Conservation (phyloP, 768 basidiomycete species). For the Tricholoma sp. region DNA sequence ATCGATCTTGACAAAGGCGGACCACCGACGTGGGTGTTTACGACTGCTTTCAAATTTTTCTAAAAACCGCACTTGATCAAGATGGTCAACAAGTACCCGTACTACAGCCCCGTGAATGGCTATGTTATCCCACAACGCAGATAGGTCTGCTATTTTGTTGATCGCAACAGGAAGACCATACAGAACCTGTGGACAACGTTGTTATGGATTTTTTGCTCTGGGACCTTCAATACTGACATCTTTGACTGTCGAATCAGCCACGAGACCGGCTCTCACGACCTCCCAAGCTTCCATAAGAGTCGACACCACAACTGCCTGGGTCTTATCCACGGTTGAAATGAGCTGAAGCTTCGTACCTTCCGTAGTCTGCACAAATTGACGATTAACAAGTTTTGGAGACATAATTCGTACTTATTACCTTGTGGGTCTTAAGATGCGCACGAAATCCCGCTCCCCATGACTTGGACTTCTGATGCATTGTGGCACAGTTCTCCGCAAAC, state of each 20-base stretch:
- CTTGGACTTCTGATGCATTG: conserved; percentile 63
- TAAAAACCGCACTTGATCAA: conserved; percentile 61
- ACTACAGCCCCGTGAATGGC: conserved; percentile 51
- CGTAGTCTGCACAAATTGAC: conserved; percentile 47
- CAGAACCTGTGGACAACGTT: conserved; percentile 48
- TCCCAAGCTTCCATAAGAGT: conserved; percentile 81
- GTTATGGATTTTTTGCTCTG: background rate
- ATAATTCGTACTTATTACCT: conserved; percentile 40
- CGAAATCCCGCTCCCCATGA: conserved; percentile 69
- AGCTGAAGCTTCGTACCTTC: conserved; percentile 75
- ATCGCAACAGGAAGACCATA: conserved; percentile 70
- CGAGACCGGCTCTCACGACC: conserved; percentile 59
- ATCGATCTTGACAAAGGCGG: conserved; percentile 77
- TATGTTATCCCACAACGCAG: conserved; percentile 52
- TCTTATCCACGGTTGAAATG: conserved; percentile 44
- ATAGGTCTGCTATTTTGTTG: conserved; percentile 71
- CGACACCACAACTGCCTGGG: conserved; percentile 69
- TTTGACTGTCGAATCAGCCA: conserved; percentile 67
- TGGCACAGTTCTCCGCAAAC: conserved; percentile 69
- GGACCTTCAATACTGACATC: conserved; percentile 48
- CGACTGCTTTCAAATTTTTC: conserved; percentile 51
- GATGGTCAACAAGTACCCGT: conserved; percentile 71
- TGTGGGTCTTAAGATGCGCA: conserved; percentile 83
- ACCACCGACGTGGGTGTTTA: conserved; percentile 49
- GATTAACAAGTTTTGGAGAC: conserved; percentile 3